phyloP scores from a whole-genome alignment of 176 grass and related monocot species.

The Thalia dealbata region DNA sequence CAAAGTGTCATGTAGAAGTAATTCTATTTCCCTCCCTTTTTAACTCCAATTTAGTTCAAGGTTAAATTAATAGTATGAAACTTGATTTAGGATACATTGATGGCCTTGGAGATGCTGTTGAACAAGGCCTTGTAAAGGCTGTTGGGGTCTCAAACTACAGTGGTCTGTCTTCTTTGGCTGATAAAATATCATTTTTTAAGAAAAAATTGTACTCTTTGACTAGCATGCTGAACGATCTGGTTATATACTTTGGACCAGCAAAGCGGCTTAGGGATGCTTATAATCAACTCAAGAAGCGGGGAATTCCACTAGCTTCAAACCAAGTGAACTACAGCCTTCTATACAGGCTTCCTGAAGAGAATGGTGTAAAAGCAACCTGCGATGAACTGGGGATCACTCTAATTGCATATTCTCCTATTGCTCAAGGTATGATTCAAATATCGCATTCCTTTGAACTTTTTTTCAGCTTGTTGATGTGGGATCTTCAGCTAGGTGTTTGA shows the following conservation, averaged over 20 bases:
- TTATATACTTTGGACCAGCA: conserved; percentile 21
- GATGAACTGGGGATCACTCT: conserved; percentile 70
- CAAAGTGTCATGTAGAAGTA: not conserved
- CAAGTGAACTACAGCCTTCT: conserved; percentile 76
- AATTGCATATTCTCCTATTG: conserved; percentile 70
- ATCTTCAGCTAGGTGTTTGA: not conserved
- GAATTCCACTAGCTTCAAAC: conserved; percentile 60
- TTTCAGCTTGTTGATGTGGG: not conserved
- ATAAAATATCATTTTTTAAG: not conserved
- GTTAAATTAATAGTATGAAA: conserved; percentile 12
- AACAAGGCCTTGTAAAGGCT: conserved; percentile 82
- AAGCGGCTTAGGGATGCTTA: conserved; percentile 57
- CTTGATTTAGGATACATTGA: conserved; percentile 61
- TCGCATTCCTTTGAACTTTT: not conserved
- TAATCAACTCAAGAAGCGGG: conserved; percentile 53
- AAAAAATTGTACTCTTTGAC: not conserved
- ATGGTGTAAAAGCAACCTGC: conserved; percentile 56
- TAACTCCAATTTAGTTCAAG: not conserved
- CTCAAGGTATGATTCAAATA: conserved; percentile 34
- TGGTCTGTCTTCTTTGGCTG: conserved; percentile 30
- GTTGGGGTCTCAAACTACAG: conserved; percentile 96
- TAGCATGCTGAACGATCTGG: not conserved
- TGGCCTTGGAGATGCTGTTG: conserved; percentile 84
- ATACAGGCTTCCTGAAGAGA: conserved; percentile 53
- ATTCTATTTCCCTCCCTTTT: not conserved